phyloP scores from a whole-genome alignment of 2,329 filamentous ascomycete genomes.

The Sarocladium oryzae region DNA sequence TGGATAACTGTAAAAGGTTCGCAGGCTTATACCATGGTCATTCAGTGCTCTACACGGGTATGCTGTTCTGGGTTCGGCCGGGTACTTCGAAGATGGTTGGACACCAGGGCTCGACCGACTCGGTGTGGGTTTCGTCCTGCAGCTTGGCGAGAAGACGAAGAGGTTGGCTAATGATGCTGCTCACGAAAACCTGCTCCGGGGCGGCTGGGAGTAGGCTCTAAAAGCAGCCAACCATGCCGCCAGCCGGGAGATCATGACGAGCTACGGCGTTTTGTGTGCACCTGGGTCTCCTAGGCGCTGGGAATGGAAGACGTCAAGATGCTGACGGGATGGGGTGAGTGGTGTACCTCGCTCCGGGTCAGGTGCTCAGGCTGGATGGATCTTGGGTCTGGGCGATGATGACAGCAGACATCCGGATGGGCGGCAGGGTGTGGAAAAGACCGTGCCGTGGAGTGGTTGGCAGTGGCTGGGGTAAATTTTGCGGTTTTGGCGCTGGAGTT shows the following conservation, averaged over 20 bases:
- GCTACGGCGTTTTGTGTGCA: no score
- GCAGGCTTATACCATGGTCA: not conserved
- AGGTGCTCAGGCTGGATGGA: not conserved
- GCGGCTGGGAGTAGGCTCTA: not conserved
- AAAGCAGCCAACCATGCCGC: no score
- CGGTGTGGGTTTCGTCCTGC: not conserved
- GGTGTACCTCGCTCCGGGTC: no score
- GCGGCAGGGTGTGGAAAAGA: not conserved
- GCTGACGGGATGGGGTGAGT: not conserved
- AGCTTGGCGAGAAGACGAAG: not conserved
- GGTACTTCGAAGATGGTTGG: slow-evolving; percentile 3
- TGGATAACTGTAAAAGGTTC: not conserved
- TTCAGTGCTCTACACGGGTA: no score
- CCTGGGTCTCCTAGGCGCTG: not conserved
- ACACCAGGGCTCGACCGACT: not conserved
- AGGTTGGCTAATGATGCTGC: no score
- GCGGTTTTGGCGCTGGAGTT: not conserved
- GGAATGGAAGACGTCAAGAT: slow-evolving; percentile 1
- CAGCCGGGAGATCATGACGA: no score
- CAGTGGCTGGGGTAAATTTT: slow-evolving; percentile 1
- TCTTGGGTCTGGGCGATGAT: slow-evolving; percentile 3
- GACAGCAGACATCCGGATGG: not conserved
- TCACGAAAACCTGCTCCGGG: not conserved
- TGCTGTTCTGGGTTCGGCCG: not conserved
- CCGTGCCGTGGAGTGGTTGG: not conserved